Conservation (phyloP, 495 filamentous ascomycete genomes). For the Endocarpon pusillum region DNA sequence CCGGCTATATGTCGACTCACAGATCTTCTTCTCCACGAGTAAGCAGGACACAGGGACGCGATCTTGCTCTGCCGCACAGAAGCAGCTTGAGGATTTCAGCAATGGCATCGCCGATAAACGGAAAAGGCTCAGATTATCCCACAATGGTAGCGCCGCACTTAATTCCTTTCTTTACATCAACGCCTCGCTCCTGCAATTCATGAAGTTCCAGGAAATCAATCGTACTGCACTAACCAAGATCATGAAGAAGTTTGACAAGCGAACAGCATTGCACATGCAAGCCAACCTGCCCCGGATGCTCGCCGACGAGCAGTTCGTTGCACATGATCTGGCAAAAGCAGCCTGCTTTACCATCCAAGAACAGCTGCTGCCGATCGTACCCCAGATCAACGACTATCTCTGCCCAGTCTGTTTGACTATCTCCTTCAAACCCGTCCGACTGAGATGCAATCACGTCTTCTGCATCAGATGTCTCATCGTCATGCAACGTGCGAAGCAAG, state of each 20-base stretch:
- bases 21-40: conserved; percentile 55
- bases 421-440: conserved; percentile 45
- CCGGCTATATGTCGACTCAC: conserved; percentile 46
- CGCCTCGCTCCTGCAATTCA: conserved; percentile 40
- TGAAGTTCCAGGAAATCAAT: conserved; percentile 62
- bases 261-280: conserved; percentile 46
- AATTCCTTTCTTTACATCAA: conserved; percentile 47
- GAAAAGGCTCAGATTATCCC: conserved; percentile 13
- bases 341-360: conserved; percentile 47
- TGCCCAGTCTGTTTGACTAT: conserved; percentile 59
- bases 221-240: conserved; percentile 53
- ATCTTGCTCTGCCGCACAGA: conserved; percentile 31
- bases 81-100: conserved; percentile 41
- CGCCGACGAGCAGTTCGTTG: conserved; percentile 30
- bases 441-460: conserved; percentile 49
- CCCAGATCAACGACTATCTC: conserved; percentile 53
- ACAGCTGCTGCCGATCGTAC: conserved; percentile 45
- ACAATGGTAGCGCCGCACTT: conserved; percentile 38
- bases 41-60: conserved; percentile 38
- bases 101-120: conserved; percentile 27
- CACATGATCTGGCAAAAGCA: conserved; percentile 41
- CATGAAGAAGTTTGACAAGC: conserved; percentile 73
- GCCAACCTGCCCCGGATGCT: conserved; percentile 33
- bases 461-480: conserved; percentile 58
- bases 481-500: conserved; percentile 42